Base-by-base conservation (phyloP, 768 basidiomycete genomes). In the Rhodotorula paludigena region DNA sequence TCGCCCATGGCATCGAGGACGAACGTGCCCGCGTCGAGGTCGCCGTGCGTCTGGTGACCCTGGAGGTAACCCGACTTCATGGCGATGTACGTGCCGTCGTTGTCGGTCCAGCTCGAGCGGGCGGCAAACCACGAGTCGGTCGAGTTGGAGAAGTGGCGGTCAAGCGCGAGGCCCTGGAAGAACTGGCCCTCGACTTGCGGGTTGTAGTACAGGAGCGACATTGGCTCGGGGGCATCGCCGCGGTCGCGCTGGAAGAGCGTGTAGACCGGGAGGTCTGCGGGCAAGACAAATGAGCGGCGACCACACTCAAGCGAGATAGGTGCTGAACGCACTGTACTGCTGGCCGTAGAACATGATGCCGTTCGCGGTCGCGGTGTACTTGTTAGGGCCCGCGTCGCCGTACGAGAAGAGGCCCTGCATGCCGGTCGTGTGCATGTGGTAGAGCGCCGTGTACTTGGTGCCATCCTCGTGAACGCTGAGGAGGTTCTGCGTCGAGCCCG, bases 21-120 rank as follows among this genome's bases (percentile, higher is more conserved):
- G 74, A 97, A 99, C 80, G 93, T 91, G 70, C 96, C 96, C 57
- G 83, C 84, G 77, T 99, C 96, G 67, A 98, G 84, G 76, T 97
- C 92, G n/a, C 69, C 69, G 39, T 70, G 69, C 45, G 91, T 92
- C 80, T 97, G 92, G 78, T 93, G 92, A 32, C 85, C 85, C 73
- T 86, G 84, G 70, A 86, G 81, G 60, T 81, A 83, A 38, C 94
- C 91, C 6, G 88, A 89, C 81, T 97, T 98, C 78, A 91, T 87
- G 4, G 86, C 94, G 64, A 93, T 85, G 80, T 84, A 97, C 28
- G 89, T 74, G 6, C 90, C 91, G 73, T 87, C 82, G 62, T 83
- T 81, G 75, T 93, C 89, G 18, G 94, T 93, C 92, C 92, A 99
- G 66, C 86, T 88, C 68, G 87, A 89, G 71, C 96, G 83, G 87